A percentile compares a stretch with the other conserved stretches of the same genome.
These are phyloP conservation scores for Cystobasidiaceae sp. DNA, from an alignment of 1,284 basidiomycete species.

Conservation along the genomic window DNA sequence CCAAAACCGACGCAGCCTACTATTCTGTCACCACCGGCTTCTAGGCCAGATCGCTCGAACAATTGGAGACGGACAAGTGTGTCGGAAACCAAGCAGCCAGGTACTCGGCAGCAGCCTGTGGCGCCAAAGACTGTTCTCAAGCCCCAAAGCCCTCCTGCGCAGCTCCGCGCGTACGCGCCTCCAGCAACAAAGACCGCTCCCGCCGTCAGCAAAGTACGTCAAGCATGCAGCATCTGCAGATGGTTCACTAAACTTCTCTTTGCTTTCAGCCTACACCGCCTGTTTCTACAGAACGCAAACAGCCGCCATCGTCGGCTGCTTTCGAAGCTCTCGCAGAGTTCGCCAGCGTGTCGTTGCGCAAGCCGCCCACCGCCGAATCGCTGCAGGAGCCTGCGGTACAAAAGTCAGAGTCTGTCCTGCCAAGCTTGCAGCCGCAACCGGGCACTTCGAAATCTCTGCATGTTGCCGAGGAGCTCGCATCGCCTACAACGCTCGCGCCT, in stretches of 20 bases:
- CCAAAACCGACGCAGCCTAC: conserved; percentile 4
- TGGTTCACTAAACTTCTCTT: not conserved
- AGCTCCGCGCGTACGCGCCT: not conserved
- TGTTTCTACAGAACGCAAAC: not conserved
- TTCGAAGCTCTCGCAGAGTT: conserved; percentile 7
- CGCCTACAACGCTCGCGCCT: conserved; percentile 2
- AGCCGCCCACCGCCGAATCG: not conserved
- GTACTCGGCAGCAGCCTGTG: not conserved
- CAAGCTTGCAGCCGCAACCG: not conserved
- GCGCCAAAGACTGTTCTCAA: not conserved
- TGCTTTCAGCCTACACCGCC: not conserved
- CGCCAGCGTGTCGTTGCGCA: not conserved
- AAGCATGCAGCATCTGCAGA: not conserved
- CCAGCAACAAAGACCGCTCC: not conserved
- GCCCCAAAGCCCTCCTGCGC: not conserved
- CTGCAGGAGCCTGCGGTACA: not conserved
- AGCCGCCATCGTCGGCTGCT: conserved; percentile 1
- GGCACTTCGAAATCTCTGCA: not conserved
- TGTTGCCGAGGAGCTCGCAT: not conserved
- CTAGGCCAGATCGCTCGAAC: not conserved
- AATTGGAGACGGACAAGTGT: conserved; percentile 17
- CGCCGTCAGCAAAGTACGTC: not conserved
- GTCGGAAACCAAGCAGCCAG: not conserved
- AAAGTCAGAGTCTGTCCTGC: not conserved
- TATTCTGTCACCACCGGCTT: conserved; percentile 8